A percentile compares a stretch with the other conserved stretches of the same genome.
These are phyloP conservation scores for Clathrus columnatus DNA, from an alignment of 768 basidiomycete genomes.

Conservation along the genomic window DNA sequence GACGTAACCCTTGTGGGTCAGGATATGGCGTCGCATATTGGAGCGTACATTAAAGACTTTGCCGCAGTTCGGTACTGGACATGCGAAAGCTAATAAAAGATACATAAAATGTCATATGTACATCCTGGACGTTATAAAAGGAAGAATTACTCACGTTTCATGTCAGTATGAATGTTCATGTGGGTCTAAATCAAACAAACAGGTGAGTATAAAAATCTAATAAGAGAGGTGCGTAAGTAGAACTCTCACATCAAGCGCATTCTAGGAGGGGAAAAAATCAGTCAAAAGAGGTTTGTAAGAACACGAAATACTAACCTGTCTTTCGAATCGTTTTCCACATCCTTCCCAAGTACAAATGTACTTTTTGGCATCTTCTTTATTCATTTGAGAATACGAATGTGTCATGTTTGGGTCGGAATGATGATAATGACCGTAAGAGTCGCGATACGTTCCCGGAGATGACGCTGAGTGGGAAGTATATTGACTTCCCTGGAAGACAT, in stretches of 20 bases:
- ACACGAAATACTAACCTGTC: neutral
- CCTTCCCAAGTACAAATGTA: constrained; percentile 3
- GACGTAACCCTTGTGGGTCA: constrained; percentile 29
- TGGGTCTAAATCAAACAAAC: constrained; percentile 28
- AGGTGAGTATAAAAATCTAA: neutral
- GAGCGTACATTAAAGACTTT: constrained; percentile 77
- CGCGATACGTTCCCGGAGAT: neutral
- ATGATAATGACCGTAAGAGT: neutral
- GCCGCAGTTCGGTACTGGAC: constrained; percentile 65
- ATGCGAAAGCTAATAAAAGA: constrained; percentile 52
- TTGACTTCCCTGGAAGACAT: neutral
- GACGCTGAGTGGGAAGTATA: neutral
- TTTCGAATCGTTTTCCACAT: constrained; percentile 4
- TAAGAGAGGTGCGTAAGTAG: too few species aligned
- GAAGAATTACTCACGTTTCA: neutral
- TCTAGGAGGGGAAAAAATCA: neutral
- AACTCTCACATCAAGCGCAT: constrained; percentile 3
- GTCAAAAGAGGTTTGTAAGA: neutral
- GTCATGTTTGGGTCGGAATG: neutral
- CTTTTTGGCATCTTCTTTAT: neutral
- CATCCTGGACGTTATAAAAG: neutral
- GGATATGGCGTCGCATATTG: constrained; percentile 73
- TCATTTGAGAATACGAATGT: neutral
- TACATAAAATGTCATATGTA: neutral
- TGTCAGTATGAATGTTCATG: neutral